Evolutionary conservation across 352 stramenopile genomes (phyloP), one percentile per base, ranked within the genome.

Genomic region (Blastocystis sp.): DNA sequence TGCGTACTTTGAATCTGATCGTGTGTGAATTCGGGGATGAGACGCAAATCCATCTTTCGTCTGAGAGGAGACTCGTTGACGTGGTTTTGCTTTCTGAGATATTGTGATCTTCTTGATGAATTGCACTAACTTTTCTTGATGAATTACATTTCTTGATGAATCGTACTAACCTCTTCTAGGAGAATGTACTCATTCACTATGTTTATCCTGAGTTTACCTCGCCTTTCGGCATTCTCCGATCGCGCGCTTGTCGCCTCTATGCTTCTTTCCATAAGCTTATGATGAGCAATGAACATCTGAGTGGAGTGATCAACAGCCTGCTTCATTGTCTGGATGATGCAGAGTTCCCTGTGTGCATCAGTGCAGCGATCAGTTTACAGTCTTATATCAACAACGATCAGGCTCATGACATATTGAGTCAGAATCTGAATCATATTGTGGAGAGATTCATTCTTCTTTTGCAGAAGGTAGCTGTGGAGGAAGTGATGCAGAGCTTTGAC

Each of bases 41-140:
- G 56, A 34, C 39, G 24, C n/a, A 78, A 78, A 78, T 81, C 70
- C 70, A 65, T 81, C 45, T 81, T 81, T 81, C 70, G 70, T 81
- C 70, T 20, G 70, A 81, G 70, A 54, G 70, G 70, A 81, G 70
- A 81, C 70, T 54, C 70, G 3, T n/a, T 81, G 70, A 81, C 50
- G 70, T 59, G 50, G 50, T n/a, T 13, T 59, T 59, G 50, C 50
- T 2, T 59, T 59, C 50, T 59, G 50, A 59, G 50, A 59, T 59
- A 13, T 34, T n/a, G 50, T n/a, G 50, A 59, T 59, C 50, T n/a
- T 13, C 9, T 9, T 18, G 9, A 9, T 18, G 50, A 56, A 18
- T 18, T 56, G 8, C 50, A 18, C 9, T 9, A 56, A 20, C 50
- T 18, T 9, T 56, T 18, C 50, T n/a, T 59, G 1, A n/a, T 2